phyloP scores from a whole-genome alignment of 768 basidiomycete species.

The Tulasnella sp. region DNA sequence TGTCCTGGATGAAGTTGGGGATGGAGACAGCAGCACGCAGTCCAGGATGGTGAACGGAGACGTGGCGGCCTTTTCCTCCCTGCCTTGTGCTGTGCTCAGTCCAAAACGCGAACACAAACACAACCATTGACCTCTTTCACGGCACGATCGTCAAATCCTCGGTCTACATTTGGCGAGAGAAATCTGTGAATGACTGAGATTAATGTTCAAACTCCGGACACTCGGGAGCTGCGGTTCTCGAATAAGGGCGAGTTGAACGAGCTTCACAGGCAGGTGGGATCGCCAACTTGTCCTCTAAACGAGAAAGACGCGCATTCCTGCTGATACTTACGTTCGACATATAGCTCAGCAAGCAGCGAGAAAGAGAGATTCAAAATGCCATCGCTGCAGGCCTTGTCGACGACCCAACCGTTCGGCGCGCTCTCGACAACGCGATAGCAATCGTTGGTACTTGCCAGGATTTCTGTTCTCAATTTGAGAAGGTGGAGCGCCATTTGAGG shows the following conservation, averaged over 20 bases:
- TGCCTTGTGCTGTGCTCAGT: too few relatives aligned
- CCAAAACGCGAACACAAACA: too few relatives aligned
- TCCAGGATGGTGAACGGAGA: too few relatives aligned
- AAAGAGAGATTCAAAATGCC: constrained; percentile 56
- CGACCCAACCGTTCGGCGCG: constrained; percentile 67
- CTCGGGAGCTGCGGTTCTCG: constrained; percentile 3
- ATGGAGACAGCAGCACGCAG: too few relatives aligned
- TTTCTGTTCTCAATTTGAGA: constrained; percentile 93
- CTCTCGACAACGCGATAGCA: constrained; percentile 83
- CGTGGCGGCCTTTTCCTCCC: too few relatives aligned
- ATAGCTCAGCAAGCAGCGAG: constrained; percentile 64
- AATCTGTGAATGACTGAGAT: too few relatives aligned
- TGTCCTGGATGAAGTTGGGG: too few relatives aligned
- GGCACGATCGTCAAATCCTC: too few relatives aligned
- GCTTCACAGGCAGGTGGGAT: background rate
- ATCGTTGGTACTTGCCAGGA: constrained; percentile 85
- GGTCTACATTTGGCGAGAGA: too few relatives aligned
- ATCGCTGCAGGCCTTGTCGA: constrained; percentile 83
- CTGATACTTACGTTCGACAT: background rate
- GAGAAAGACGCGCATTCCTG: background rate
- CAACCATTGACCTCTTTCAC: too few relatives aligned
- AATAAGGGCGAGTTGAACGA: background rate
- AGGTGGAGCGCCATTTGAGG: constrained; percentile 81
- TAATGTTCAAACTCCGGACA: background rate
- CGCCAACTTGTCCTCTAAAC: background rate